Conservation (phyloP, 2,329 filamentous ascomycete species). For the Beauveria sp. region DNA sequence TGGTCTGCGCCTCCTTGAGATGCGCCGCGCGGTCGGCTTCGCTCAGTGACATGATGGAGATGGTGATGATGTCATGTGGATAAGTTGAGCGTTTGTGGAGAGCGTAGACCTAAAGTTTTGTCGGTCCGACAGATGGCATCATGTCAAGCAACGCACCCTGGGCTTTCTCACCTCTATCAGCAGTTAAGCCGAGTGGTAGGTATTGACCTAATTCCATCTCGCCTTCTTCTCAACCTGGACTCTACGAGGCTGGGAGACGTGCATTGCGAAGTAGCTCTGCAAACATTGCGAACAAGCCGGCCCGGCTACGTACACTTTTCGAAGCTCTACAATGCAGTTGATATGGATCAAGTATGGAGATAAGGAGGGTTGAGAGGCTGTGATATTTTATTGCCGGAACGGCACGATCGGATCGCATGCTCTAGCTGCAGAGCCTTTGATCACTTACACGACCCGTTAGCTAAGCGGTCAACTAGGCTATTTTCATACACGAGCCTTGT, state of each 20-base stretch:
- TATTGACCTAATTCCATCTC: neutral
- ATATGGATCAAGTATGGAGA: neutral
- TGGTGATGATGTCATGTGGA: neutral
- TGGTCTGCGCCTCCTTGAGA: constrained; percentile 38
- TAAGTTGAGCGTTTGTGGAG: neutral
- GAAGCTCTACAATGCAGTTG: neutral
- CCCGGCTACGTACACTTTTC: neutral
- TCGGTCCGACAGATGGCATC: neutral
- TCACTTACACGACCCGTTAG: too few relatives aligned
- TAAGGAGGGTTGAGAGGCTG: neutral
- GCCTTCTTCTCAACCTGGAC: too few relatives aligned
- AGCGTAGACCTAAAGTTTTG: neutral
- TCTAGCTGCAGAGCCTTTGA: neutral
- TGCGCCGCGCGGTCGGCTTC: constrained; percentile 23
- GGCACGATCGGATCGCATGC: neutral
- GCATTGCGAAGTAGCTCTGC: too few relatives aligned
- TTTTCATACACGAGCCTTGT: neutral
- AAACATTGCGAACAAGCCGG: neutral
- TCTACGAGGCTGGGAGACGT: too few relatives aligned
- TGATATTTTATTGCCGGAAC: neutral
- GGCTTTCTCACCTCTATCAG: neutral
- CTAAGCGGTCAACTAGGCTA: too few relatives aligned
- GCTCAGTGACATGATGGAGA: neutral
- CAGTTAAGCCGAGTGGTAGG: neutral
- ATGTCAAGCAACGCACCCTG: neutral